A percentile compares a stretch with the other conserved stretches of the same genome.
These are phyloP conservation scores for Arxiozyma heterogenica DNA, from an alignment of 1,139 yeast genomes.

Conservation along the genomic window DNA sequence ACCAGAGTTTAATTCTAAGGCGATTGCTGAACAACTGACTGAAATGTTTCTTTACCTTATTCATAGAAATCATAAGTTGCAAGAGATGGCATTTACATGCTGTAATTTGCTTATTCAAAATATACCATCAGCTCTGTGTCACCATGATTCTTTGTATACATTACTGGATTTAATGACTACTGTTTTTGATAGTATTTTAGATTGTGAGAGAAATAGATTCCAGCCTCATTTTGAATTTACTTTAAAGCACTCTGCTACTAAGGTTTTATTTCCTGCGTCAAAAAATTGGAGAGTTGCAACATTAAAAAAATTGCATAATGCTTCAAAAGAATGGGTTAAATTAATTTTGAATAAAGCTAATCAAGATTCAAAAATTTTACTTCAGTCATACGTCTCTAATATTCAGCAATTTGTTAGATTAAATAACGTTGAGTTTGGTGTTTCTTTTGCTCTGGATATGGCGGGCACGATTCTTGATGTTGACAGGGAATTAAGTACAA, in stretches of 20 bases:
- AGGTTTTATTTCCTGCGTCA: constrained; percentile 66
- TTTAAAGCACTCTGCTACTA: constrained; percentile 52
- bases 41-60: constrained; percentile 63
- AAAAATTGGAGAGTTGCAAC: constrained; percentile 68
- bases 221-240: constrained; percentile 67
- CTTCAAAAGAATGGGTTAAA: constrained; percentile 61
- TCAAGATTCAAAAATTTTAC: constrained; percentile 66
- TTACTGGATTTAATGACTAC: constrained; percentile 71
- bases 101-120: constrained; percentile 59
- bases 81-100: constrained; percentile 71
- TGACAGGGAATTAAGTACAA: constrained; percentile 46
- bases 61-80: constrained; percentile 66
- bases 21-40: constrained; percentile 63
- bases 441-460: constrained; percentile 82
- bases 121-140: constrained; percentile 78
- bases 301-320: constrained; percentile 47
- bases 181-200: constrained; percentile 70
- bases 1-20: constrained; percentile 43
- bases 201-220: constrained; percentile 80
- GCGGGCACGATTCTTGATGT: constrained; percentile 62
- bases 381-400: constrained; percentile 64
- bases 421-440: constrained; percentile 57
- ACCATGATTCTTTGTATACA: constrained; percentile 62
- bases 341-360: constrained; percentile 47
- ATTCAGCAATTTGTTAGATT: constrained; percentile 26